Base-by-base conservation (phyloP, 805 yeast genomes). In the Kuraishia ogatae region DNA sequence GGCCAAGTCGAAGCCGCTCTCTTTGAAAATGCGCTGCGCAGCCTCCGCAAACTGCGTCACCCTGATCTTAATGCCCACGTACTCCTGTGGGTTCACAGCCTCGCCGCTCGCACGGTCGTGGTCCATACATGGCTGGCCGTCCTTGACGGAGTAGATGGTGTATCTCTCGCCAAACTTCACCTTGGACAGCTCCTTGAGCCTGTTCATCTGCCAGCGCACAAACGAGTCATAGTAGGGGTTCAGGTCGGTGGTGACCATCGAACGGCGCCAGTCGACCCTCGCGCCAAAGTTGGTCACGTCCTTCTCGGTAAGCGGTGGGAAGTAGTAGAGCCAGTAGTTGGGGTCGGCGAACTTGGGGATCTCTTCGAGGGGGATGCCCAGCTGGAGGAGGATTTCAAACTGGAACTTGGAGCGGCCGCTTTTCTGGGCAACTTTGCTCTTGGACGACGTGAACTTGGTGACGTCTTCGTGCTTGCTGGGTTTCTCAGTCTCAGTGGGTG, bases 91-190 rank as follows among this genome's bases (percentile, higher is more conserved):
- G 62, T 85, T 81, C 50, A 94, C 94, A 71, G 96, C 98, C 76
- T 94, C 99, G 69, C 99, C 99, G 52, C 93, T 82, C 72, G 82
- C 87, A 79, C 99, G 86, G 74, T 94, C 99, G 72, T 94, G 99
- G 73, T 94, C 99, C 93, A 94, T 92, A 79, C 99, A 94, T 47
- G 99, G 96, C 78, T 94, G 99, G 61, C 97, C 97, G 73, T 94
- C 99, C 75, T 89, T 93, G 69, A 91, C 96, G 48, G 98, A 92
- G 75, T 89, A 94, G 66, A 94, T 89, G 62, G 99, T 94, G 78
- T 91, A 89, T 76, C 99, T 86, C 77, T 93, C 96, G 72, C 99
- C 99, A 64, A 94, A 94, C 77, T 93, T 94, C 75, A 94, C 91
- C 75, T 90, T 93, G 60, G 93, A 96, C 57, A 79, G 74, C 51